These are phyloP conservation scores for Sugiyamaella americana DNA, from an alignment of 805 yeast genomes.

Conservation along the genomic window DNA sequence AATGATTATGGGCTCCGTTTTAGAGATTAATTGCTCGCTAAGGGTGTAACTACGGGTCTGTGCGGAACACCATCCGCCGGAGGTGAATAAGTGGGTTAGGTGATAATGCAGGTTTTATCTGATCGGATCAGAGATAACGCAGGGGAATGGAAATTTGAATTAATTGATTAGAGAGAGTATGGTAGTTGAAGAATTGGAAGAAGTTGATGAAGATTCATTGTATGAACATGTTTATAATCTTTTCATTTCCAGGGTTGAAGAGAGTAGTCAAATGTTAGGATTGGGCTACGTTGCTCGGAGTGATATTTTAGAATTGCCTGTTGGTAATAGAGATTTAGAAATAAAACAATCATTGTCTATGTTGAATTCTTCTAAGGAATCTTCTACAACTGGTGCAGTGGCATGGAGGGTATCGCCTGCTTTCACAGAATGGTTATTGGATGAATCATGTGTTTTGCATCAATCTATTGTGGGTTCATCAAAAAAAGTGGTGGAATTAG, in stretches of 20 bases:
- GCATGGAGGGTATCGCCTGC: conserved; percentile 51
- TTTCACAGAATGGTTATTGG: conserved; percentile 50
- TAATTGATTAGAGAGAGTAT: neutral
- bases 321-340: conserved; percentile 19
- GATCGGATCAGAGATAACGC: too few relatives aligned
- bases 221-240: conserved; percentile 30
- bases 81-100: too few relatives aligned
- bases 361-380: conserved; percentile 15
- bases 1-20: too few relatives aligned
- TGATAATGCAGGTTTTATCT: too few relatives aligned
- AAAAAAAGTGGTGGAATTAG: conserved; percentile 47
- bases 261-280: conserved; percentile 16
- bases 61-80: neutral
- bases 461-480: conserved; percentile 9
- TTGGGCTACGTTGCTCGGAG: conserved; percentile 27
- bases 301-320: conserved; percentile 17
- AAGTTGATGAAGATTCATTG: conserved; percentile 15
- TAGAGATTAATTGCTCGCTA: too few relatives aligned
- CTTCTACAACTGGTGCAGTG: conserved; percentile 54
- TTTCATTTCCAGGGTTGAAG: conserved; percentile 17
- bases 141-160: neutral
- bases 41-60: neutral
- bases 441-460: conserved; percentile 5
- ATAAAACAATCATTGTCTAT: conserved; percentile 17
- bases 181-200: conserved; percentile 9